Conservation (phyloP, 768 basidiomycete species). For the Mycena filopes region DNA sequence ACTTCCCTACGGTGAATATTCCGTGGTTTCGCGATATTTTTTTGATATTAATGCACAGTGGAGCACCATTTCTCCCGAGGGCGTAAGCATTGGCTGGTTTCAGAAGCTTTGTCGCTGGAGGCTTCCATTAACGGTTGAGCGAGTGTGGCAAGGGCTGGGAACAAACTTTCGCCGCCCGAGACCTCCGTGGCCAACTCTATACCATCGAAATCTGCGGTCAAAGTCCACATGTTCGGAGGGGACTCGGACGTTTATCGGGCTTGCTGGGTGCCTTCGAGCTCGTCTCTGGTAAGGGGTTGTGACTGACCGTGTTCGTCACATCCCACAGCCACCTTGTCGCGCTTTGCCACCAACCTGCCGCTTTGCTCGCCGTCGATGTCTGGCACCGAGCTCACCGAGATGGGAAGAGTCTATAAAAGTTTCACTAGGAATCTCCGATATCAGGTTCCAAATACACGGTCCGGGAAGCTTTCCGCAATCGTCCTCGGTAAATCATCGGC, state of each 20-base stretch:
- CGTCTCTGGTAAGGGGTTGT: too few species aligned
- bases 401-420: not conserved
- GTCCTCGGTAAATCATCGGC: conserved; percentile 24
- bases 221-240: conserved; percentile 14
- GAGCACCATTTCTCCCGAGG: conserved; percentile 67
- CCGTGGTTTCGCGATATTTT: conserved; percentile 75
- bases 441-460: not conserved
- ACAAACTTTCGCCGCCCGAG: not conserved
- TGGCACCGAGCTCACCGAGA: not conserved
- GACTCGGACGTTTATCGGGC: conserved; percentile 10
- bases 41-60: conserved; percentile 64
- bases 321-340: too few species aligned
- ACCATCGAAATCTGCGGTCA: conserved; percentile 11
- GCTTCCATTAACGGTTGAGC: not conserved
- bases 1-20: conserved; percentile 64
- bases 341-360: too few species aligned
- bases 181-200: not conserved
- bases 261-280: not conserved
- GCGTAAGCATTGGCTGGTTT: conserved; percentile 66
- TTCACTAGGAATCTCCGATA: conserved; percentile 3
- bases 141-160: not conserved
- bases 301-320: too few species aligned
- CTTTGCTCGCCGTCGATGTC: too few species aligned
- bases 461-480: not conserved
- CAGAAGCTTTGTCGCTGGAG: conserved; percentile 63